A percentile compares a stretch with the other conserved stretches of the same genome.
Evolutionary conservation across 2,329 filamentous ascomycete species (phyloP).

Genomic region (Penicillium brasilianum): DNA sequence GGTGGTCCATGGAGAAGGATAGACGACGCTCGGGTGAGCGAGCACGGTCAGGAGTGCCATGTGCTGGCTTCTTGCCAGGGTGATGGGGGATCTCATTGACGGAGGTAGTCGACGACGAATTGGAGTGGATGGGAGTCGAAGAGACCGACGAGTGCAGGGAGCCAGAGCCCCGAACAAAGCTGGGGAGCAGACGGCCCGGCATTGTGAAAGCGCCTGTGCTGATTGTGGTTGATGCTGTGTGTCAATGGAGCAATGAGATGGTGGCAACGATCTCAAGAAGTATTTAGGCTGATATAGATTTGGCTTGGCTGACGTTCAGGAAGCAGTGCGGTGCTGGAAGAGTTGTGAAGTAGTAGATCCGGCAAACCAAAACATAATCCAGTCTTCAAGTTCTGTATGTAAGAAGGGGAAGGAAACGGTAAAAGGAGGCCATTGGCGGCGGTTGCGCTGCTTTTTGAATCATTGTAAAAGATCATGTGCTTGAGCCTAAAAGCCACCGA

Average conservation of each 20-base stretch:
- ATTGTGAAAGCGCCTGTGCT: slow-evolving; percentile 31
- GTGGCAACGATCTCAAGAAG: neutral
- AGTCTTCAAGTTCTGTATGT: neutral
- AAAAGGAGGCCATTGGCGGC: neutral
- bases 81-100: slow-evolving; percentile 42
- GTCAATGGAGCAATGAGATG: neutral
- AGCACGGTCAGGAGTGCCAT: slow-evolving; percentile 36
- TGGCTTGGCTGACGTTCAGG: slow-evolving; percentile 20
- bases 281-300: slow-evolving; percentile 5
- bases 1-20: slow-evolving; percentile 50
- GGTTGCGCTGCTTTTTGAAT: slow-evolving; percentile 29
- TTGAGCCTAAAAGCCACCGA: slow-evolving; percentile 24
- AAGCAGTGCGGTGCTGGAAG: slow-evolving; percentile 33
- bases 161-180: slow-evolving; percentile 44
- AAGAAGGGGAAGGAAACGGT: neutral
- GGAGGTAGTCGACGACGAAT: slow-evolving; percentile 44
- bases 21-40: slow-evolving; percentile 47
- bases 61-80: slow-evolving; percentile 33
- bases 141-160: slow-evolving; percentile 37
- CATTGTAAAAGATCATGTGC: slow-evolving; percentile 31
- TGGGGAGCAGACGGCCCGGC: slow-evolving; percentile 49
- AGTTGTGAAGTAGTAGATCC: slow-evolving; percentile 24
- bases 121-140: slow-evolving; percentile 39
- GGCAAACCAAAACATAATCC: slow-evolving; percentile 24
- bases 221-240: neutral